phyloP scores from a whole-genome alignment of 2,329 filamentous ascomycete genomes.

The Colletotrichum zoysiae region DNA sequence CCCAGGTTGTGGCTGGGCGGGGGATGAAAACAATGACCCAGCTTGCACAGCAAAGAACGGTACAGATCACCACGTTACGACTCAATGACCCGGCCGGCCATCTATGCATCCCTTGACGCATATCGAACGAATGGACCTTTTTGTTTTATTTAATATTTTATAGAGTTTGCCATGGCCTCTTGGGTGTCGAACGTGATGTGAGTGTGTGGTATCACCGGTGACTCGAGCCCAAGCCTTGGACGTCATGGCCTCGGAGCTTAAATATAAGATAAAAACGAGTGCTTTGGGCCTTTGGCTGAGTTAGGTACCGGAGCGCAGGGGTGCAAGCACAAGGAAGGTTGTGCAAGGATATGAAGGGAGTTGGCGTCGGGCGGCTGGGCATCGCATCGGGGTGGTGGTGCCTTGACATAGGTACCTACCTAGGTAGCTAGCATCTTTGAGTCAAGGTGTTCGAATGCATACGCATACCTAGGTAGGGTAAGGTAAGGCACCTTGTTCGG shows the following conservation, averaged over 20 bases:
- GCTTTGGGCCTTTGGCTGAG: not conserved
- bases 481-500: not conserved
- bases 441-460: not conserved
- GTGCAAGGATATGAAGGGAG: not conserved
- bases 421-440: not conserved
- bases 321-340: not conserved
- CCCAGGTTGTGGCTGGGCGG: not conserved
- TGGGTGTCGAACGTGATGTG: not conserved
- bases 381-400: not conserved
- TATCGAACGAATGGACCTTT: not conserved
- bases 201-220: not conserved
- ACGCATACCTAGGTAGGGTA: too few relatives aligned
- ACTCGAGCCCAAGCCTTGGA: constrained; percentile 19
- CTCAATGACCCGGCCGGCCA: not conserved
- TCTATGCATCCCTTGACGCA: not conserved
- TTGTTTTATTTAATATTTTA: not conserved
- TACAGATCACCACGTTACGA: not conserved
- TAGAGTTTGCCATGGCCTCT: not conserved
- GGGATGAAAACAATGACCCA: constrained; percentile 5
- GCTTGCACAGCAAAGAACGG: not conserved
- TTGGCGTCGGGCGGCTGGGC: not conserved
- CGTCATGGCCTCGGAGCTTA: constrained; percentile 19
- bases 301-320: constrained; percentile 6
- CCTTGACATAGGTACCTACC: not conserved
- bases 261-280: too few relatives aligned